phyloP scores from a whole-genome alignment of 176 grass and related monocot genomes.

The Zoysia pacifica region DNA sequence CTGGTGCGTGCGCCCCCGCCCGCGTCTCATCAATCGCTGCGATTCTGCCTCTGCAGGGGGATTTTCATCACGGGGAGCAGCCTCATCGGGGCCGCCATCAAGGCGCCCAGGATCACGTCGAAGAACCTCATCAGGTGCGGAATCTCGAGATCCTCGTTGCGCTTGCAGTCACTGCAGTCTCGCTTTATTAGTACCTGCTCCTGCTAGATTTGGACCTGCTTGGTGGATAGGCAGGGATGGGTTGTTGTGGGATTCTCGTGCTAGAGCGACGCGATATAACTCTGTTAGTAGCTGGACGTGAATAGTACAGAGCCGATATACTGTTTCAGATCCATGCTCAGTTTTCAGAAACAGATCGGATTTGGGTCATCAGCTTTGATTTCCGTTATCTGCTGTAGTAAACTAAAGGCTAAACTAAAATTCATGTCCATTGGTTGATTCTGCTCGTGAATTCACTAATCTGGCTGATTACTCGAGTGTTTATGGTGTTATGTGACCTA shows the following conservation, averaged over 20 bases:
- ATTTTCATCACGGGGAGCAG: conserved; percentile 99
- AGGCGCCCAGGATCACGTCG: conserved; percentile 95
- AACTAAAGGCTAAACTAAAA: neutral
- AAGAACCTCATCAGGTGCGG: conserved; percentile 96
- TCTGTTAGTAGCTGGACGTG: neutral
- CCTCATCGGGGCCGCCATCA: conserved; percentile 93
- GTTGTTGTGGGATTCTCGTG: neutral
- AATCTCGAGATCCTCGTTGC: neutral
- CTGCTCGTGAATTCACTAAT: neutral
- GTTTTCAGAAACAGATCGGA: neutral
- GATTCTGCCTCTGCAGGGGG: conserved; percentile 51
- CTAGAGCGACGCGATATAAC: neutral
- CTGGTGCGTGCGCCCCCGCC: neutral
- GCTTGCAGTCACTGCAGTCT: neutral
- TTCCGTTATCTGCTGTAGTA: neutral
- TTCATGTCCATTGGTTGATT: neutral
- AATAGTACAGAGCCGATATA: neutral
- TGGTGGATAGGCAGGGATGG: neutral
- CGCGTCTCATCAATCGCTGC: conserved; percentile 2
- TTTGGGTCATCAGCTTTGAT: neutral
- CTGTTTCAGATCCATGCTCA: neutral
- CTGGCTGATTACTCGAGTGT: neutral
- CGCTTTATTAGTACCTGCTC: neutral
- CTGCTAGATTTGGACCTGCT: conserved; percentile 20
- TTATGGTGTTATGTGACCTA: neutral